A percentile compares a stretch with the other conserved stretches of the same genome.
Conservation (phyloP, 2,329 filamentous ascomycete species). For the Microdochium bolleyi region DNA sequence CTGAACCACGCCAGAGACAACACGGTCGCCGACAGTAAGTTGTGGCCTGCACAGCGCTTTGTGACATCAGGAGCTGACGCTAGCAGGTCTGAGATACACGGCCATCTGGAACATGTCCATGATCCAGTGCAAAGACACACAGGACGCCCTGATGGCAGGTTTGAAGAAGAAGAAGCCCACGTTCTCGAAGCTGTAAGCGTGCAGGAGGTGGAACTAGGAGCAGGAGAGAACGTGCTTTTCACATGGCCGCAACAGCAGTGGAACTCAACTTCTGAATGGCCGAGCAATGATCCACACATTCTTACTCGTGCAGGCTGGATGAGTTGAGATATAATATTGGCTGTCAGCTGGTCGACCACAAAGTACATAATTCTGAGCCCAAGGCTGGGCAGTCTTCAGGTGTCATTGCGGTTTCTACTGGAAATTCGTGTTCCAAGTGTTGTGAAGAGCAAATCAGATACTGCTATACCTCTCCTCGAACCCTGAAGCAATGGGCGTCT, state of each 20-base stretch:
- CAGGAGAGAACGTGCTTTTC: neutral
- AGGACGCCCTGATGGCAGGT: constrained; percentile 65
- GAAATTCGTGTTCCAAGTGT: too few relatives aligned
- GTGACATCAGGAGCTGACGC: constrained; percentile 9
- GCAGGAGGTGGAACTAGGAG: neutral
- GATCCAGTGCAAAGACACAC: constrained; percentile 73
- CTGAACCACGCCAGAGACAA: constrained; percentile 57
- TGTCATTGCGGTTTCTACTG: too few relatives aligned
- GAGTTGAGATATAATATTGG: too few relatives aligned
- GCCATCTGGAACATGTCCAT: constrained; percentile 80
- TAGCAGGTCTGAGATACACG: constrained; percentile 67
- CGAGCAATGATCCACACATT: too few relatives aligned
- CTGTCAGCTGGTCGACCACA: too few relatives aligned
- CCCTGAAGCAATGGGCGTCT: too few relatives aligned
- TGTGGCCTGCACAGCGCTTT: neutral
- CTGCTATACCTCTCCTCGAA: too few relatives aligned
- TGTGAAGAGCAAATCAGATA: too few relatives aligned
- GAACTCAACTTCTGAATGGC: too few relatives aligned
- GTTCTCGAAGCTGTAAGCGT: constrained; percentile 70
- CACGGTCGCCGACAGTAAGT: constrained; percentile 64
- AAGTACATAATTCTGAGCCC: too few relatives aligned
- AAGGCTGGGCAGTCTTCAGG: too few relatives aligned
- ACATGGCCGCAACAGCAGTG: neutral
- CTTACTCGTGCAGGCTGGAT: too few relatives aligned
- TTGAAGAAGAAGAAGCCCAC: constrained; percentile 71